Percentiles rank a stretch among this genome's conserved stretches.
phyloP scores from a whole-genome alignment of 352 stramenopile species.

The Globisporangium mamillatum region DNA sequence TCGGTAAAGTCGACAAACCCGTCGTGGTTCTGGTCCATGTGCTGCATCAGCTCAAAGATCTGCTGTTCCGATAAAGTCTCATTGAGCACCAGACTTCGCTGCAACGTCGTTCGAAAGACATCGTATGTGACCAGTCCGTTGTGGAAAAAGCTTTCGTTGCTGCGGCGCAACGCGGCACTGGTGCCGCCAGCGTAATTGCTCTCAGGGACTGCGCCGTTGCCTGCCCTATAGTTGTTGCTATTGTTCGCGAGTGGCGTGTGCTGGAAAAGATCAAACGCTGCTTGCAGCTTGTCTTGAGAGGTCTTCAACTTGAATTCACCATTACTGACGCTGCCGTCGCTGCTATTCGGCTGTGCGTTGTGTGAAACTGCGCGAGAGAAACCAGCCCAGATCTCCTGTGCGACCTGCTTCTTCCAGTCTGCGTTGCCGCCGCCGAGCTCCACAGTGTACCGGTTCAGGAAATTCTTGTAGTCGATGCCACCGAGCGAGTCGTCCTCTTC shows the following conservation, averaged over 20 bases:
- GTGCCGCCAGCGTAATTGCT: conserved; percentile 20
- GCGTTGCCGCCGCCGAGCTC: conserved; percentile 55
- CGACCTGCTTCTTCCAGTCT: conserved; percentile 64
- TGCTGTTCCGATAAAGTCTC: conserved; percentile 83
- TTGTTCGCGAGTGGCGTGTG: conserved; percentile 8
- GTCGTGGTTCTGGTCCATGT: conserved; percentile 89
- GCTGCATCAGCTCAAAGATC: conserved; percentile 92
- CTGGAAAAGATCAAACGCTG: conserved; percentile 72
- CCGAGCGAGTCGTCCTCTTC: conserved; percentile 30
- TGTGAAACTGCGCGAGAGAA: conserved; percentile 58
- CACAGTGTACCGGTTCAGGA: conserved; percentile 72
- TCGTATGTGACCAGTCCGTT: conserved; percentile 70
- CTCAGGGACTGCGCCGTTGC: not conserved
- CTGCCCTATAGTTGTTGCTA: not conserved
- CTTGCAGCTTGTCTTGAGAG: conserved; percentile 60
- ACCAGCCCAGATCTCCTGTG: conserved; percentile 68
- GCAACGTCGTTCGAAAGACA: conserved; percentile 71
- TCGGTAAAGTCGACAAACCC: conserved; percentile 88
- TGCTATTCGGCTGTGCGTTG: conserved; percentile 14
- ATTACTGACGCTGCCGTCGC: conserved; percentile 7
- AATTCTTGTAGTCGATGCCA: conserved; percentile 67
- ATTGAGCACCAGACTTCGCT: conserved; percentile 49
- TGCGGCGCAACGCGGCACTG: conserved; percentile 31
- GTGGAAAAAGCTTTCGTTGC: conserved; percentile 46
- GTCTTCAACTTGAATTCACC: conserved; percentile 46